Conservation (phyloP, 495 filamentous ascomycete species). For the Chaetomium cochliodes region DNA sequence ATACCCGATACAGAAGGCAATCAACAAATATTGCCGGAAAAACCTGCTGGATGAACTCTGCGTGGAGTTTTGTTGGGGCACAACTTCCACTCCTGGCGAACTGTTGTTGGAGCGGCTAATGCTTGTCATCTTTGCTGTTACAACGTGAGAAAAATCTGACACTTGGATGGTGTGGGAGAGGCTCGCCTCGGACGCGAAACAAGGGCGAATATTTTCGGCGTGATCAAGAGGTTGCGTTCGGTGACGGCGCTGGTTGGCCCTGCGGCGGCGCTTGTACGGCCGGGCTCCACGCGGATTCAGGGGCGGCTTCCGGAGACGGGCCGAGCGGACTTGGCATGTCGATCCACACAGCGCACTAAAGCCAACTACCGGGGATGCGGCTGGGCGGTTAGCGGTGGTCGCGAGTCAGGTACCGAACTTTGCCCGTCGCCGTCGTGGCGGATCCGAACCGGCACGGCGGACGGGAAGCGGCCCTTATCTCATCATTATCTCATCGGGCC, state of each 20-base stretch:
- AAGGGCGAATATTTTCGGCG: not conserved
- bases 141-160: not conserved
- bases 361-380: conserved; percentile 9
- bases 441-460: not conserved
- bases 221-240: not conserved
- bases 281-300: conserved; percentile 8
- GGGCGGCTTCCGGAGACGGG: conserved; percentile 15
- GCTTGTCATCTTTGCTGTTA: not conserved
- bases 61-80: not conserved
- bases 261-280: not conserved
- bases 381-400: not conserved
- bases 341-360: conserved; percentile 3
- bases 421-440: conserved; percentile 2
- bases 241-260: conserved; percentile 1
- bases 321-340: conserved; percentile 15
- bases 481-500: not conserved
- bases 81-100: not conserved
- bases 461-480: not conserved
- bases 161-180: not conserved
- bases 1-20: not conserved
- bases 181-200: not conserved
- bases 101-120: not conserved
- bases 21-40: not conserved
- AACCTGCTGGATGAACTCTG: not conserved
- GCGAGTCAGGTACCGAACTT: conserved; percentile 12